Base-by-base conservation (phyloP, 805 yeast species). In the Wickerhamiella azyma region DNA sequence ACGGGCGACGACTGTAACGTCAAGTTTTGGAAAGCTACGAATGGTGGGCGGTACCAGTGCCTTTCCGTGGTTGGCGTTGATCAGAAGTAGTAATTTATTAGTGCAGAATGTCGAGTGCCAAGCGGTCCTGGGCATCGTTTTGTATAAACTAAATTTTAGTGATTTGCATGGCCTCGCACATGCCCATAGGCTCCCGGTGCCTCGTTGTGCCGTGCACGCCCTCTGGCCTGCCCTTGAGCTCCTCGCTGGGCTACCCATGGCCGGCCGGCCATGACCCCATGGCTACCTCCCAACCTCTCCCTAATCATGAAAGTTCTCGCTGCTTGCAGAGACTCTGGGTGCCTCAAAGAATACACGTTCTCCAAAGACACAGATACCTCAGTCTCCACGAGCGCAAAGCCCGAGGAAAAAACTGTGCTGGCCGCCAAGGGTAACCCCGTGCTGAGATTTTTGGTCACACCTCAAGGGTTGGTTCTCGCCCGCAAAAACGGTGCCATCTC, bases 1-100 rank as follows among this genome's bases (percentile, higher is more conserved):
- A 85, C 96, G 5, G 97, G 98, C 16, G 96, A 88, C 59, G 97
- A 92, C 59, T 96, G 96, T 2, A 78, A 80, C 52, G 79, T 89
- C 5, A 69, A 96, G 55, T 70, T 92, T 53, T 92, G 97, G 94
- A 92, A 89, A 63, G 74, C 94, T 19, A 77, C 84, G 30, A 85
- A 82, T 59, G 74, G 81, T 48, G 83, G 82, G 55, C 84, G 83
- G 57, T 92, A 86, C 73, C 85, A 81, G 64, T 86, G 96, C 61
- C 77, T 89, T 77, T 85, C 95, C 50, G 88, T 85, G 17, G 75
- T 83, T 24, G 71, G 79, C 47, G 81, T 41, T 24, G 38, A 41
- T 16, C 30, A 30, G 11, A 18, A 13, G 18, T 26, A 26, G 28
- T 26, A 26, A 11, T 26, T 26, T 26, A 21, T 21, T 21, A n/a